Conservation (phyloP, 2,329 filamentous ascomycete genomes). For the Diaporthe sp. region DNA sequence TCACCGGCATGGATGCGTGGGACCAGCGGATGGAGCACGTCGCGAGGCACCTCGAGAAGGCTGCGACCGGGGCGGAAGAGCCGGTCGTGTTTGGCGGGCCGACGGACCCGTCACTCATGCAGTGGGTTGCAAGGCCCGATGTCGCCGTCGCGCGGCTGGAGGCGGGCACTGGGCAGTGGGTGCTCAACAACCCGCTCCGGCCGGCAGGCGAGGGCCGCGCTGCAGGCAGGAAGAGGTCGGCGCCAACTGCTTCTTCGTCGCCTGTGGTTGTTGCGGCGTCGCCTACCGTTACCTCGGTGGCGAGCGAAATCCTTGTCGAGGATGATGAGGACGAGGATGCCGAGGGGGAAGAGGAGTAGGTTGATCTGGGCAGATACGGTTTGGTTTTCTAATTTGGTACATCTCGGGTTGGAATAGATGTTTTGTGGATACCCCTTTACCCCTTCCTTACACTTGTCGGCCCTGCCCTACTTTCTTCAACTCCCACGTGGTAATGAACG, state of each 20-base stretch:
- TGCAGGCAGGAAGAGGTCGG: constrained; percentile 31
- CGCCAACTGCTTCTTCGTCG: neutral
- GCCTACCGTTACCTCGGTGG: constrained; percentile 11
- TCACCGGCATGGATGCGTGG: constrained; percentile 77
- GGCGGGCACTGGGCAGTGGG: constrained; percentile 47
- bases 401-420: constrained; percentile 1
- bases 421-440: constrained; percentile 27
- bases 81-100: constrained; percentile 54
- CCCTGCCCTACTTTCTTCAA: neutral
- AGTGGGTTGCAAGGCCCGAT: constrained; percentile 53
- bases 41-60: constrained; percentile 79
- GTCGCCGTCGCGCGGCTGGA: constrained; percentile 52
- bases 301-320: constrained; percentile 37
- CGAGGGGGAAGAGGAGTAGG: constrained; percentile 39
- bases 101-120: constrained; percentile 53
- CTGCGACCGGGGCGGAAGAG: constrained; percentile 49
- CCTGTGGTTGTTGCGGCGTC: constrained; percentile 5
- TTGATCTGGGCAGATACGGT: neutral
- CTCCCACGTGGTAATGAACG: neutral
- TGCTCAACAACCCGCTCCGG: constrained; percentile 48
- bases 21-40: constrained; percentile 90
- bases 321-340: constrained; percentile 40
- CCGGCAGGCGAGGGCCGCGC: constrained; percentile 32
- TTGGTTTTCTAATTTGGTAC: neutral
- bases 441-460: neutral